These are phyloP conservation scores for Kurtzmaniella quercitrusa DNA, from an alignment of 1,139 yeast genomes.

Conservation along the genomic window DNA sequence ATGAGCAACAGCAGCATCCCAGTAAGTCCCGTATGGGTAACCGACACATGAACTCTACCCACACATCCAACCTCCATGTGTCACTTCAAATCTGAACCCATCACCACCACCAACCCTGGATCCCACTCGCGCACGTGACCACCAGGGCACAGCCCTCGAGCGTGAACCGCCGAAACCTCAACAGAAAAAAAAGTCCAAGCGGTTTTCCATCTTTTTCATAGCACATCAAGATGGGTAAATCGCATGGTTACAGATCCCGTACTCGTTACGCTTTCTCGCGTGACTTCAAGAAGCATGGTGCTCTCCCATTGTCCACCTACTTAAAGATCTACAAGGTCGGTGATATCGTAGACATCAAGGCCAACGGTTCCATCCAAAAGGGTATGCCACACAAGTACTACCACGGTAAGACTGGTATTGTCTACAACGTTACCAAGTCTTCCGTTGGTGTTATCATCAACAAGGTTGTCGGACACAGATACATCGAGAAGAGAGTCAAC, in stretches of 20 bases:
- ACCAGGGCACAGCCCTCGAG: constrained; percentile 1
- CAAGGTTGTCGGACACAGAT: constrained; percentile 99
- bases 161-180: neutral
- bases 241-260: constrained; percentile 99
- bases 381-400: constrained; percentile 99
- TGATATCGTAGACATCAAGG: constrained; percentile 98
- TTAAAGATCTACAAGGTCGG: constrained; percentile 97
- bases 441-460: constrained; percentile 97
- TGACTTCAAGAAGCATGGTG: constrained; percentile 98
- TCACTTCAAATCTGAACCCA: no score
- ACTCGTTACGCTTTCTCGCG: constrained; percentile 99
- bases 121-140: no score
- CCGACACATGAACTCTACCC: no score
- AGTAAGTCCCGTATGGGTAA: no score
- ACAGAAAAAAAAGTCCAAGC: neutral
- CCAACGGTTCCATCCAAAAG: constrained; percentile 98
- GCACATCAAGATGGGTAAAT: constrained; percentile 2
- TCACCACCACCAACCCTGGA: no score
- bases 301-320: constrained; percentile 92
- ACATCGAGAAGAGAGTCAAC: constrained; percentile 97
- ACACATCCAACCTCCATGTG: no score
- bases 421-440: constrained; percentile 97
- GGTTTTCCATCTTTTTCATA: constrained; percentile 1
- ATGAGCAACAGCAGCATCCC: no score
- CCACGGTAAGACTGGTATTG: constrained; percentile 99